Evolutionary conservation across 179 eudicot species (phyloP).

Genomic region (Silene vulgaris): DNA sequence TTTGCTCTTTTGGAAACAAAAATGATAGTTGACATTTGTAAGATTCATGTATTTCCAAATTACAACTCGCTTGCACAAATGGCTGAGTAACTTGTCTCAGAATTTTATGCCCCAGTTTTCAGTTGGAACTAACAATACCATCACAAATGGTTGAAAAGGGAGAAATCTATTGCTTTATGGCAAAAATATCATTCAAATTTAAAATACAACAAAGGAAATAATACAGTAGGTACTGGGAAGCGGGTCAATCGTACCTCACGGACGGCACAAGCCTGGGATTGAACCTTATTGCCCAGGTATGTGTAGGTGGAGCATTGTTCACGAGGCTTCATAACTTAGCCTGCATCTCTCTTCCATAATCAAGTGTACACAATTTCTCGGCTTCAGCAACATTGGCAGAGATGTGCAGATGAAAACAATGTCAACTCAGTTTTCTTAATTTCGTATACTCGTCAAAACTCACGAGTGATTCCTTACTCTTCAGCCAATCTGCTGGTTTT

Average conservation of each 20-base stretch:
- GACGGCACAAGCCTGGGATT: background rate
- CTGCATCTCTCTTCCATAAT: constrained; percentile 12
- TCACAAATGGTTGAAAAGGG: background rate
- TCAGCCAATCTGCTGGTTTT: constrained; percentile 83
- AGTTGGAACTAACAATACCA: background rate
- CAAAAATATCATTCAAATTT: background rate
- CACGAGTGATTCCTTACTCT: constrained; percentile 54
- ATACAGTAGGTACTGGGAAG: background rate
- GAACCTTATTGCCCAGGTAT: background rate
- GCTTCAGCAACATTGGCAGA: background rate
- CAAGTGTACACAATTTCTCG: background rate
- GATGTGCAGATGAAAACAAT: background rate
- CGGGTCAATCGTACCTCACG: background rate
- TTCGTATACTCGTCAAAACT: constrained; percentile 56
- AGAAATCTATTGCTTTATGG: background rate
- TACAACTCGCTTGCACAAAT: too few species aligned
- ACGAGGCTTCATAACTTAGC: constrained; percentile 13
- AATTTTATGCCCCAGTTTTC: background rate
- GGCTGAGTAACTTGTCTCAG: too few species aligned
- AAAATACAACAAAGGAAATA: background rate
- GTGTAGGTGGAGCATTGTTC: constrained; percentile 5
- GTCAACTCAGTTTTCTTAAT: constrained; percentile 38
- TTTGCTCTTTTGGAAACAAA: too few species aligned
- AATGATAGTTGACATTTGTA: too few species aligned
- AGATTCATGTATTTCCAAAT: too few species aligned